Evolutionary conservation across 2,329 filamentous ascomycete genomes (phyloP).

Genomic region (Pestalotiopsis fici): DNA sequence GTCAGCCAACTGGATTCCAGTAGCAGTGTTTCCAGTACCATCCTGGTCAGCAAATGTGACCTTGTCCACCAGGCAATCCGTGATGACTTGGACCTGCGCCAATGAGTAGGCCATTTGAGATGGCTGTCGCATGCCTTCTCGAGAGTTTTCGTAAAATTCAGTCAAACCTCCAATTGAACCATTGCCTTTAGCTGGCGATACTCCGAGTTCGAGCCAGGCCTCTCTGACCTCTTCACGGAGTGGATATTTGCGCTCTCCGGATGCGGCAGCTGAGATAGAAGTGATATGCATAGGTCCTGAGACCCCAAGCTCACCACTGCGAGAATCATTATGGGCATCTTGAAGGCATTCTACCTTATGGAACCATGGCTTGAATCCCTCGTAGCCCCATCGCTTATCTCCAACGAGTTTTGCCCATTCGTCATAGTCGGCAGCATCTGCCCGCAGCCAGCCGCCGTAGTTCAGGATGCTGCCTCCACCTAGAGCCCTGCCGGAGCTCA

Average conservation of each 20-base stretch:
- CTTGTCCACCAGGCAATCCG: constrained; percentile 14
- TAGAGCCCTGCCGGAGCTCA: constrained; percentile 23
- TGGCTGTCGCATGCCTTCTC: constrained; percentile 18
- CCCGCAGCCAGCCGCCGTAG: constrained; percentile 26
- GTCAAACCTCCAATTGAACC: constrained; percentile 31
- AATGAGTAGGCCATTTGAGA: constrained; percentile 20
- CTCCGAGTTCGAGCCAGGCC: constrained; percentile 42
- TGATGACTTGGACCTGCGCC: constrained; percentile 17
- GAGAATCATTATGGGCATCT: no score
- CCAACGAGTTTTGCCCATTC: constrained; percentile 21
- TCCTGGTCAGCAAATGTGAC: constrained; percentile 23
- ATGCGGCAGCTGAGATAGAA: constrained; percentile 23
- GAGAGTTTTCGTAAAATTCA: constrained; percentile 26
- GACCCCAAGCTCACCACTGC: constrained; percentile 39
- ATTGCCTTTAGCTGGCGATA: constrained; percentile 26
- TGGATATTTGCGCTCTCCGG: constrained; percentile 34
- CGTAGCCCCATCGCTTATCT: constrained; percentile 40
- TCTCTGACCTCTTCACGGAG: constrained; percentile 32
- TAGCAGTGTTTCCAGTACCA: no score
- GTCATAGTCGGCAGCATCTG: constrained; percentile 26
- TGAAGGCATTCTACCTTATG: constrained; percentile 35
- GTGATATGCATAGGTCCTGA: constrained; percentile 36
- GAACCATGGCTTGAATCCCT: constrained; percentile 47
- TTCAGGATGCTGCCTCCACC: constrained; percentile 27
- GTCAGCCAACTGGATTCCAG: constrained; percentile 37